phyloP scores from a whole-genome alignment of 2,329 filamentous ascomycete species.

The Aspergillus floridensis region DNA sequence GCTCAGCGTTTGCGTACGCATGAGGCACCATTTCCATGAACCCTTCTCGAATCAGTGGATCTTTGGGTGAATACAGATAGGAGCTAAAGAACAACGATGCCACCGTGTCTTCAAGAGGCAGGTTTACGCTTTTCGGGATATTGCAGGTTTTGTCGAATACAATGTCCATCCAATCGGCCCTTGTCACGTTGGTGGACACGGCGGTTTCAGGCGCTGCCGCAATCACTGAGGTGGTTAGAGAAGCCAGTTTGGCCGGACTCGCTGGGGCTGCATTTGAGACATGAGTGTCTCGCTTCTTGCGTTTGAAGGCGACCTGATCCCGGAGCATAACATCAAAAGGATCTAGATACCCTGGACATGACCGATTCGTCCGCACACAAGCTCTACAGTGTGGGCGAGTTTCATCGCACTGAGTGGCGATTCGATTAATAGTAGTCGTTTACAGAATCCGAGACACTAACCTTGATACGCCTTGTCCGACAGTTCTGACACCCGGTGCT shows the following conservation, averaged over 20 bases:
- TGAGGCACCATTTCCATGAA: conserved; percentile 30
- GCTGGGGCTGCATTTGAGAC: background rate
- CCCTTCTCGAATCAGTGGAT: conserved; percentile 24
- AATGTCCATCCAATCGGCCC: background rate
- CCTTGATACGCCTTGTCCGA: conserved; percentile 30
- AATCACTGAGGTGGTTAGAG: background rate
- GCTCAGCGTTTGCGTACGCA: conserved; percentile 18
- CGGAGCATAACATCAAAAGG: conserved; percentile 30
- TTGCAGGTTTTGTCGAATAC: background rate
- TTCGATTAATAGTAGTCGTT: background rate
- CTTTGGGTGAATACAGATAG: conserved; percentile 27
- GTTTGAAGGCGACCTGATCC: conserved; percentile 22
- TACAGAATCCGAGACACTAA: conserved; percentile 1
- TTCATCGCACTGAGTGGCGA: conserved; percentile 27
- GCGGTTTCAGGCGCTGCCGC: background rate
- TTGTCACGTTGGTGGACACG: background rate
- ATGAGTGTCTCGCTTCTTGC: conserved; percentile 12
- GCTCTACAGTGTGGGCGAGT: conserved; percentile 29
- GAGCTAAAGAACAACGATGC: conserved; percentile 31
- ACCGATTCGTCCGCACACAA: conserved; percentile 26
- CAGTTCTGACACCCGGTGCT: conserved; percentile 31
- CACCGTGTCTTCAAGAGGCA: conserved; percentile 27
- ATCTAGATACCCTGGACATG: conserved; percentile 30
- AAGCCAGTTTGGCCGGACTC: background rate
- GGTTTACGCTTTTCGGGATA: conserved; percentile 16